Conservation (phyloP, 352 stramenopile genomes). For the Pythium brassicae region DNA sequence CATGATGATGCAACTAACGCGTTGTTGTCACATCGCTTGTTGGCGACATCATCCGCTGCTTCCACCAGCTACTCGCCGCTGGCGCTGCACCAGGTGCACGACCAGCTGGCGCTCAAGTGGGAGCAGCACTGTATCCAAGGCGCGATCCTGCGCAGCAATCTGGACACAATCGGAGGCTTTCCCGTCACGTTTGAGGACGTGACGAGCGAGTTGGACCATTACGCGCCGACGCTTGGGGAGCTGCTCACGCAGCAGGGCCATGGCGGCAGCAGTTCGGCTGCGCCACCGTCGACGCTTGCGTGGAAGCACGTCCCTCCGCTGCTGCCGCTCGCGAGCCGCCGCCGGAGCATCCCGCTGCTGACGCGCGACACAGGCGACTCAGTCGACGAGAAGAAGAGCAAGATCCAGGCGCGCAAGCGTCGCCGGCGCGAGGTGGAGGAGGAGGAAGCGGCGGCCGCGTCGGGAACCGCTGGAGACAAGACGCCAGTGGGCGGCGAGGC, state of each 20-base stretch:
- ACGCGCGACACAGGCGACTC: conserved; percentile 71
- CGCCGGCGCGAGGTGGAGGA: conserved; percentile 30
- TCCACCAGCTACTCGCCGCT: conserved; percentile 60
- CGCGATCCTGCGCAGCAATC: conserved; percentile 66
- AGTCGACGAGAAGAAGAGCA: conserved; percentile 74
- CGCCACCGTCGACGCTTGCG: conserved; percentile 6
- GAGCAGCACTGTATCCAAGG: conserved; percentile 72
- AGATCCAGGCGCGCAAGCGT: conserved; percentile 71
- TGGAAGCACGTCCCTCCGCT: conserved; percentile 63
- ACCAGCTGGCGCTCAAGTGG: conserved; percentile 82
- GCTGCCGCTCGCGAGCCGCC: conserved; percentile 47
- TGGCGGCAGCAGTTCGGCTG: not conserved
- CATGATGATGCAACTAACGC: not conserved
- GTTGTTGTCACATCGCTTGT: no score
- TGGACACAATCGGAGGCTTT: conserved; percentile 57
- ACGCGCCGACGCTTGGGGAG: conserved; percentile 66
- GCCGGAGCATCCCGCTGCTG: conserved; percentile 57
- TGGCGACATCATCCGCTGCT: no score
- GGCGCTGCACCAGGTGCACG: conserved; percentile 69
- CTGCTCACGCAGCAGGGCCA: conserved; percentile 55
- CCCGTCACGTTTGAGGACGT: conserved; percentile 32
- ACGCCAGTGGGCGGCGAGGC: no score
- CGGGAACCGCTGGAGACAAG: not conserved
- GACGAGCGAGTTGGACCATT: conserved; percentile 71
- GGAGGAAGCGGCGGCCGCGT: not conserved